Evolutionary conservation across 192 early-diverging fungal species (phyloP).

Genomic region (Backusella psychrophila): DNA sequence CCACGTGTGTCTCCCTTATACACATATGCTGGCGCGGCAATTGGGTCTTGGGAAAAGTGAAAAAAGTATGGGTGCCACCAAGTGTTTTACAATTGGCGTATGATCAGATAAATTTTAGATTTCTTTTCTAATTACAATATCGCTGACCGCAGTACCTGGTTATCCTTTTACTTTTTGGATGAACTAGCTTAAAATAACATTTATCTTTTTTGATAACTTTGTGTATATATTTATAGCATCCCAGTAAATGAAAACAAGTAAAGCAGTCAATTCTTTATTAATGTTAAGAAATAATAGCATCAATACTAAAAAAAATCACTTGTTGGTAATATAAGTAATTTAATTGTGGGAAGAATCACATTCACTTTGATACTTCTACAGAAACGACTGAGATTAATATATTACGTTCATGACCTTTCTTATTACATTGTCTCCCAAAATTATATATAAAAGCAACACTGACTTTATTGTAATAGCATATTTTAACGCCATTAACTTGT

Average conservation of each 20-base stretch:
- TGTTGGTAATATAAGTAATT: background rate
- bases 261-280: background rate
- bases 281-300: too few species aligned
- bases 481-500: too few species aligned
- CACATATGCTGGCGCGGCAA: background rate
- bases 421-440: too few species aligned
- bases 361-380: too few species aligned
- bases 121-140: background rate
- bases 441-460: too few species aligned
- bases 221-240: background rate
- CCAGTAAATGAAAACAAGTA: background rate
- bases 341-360: conserved; percentile 3
- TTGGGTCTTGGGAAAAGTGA: background rate
- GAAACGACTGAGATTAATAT: too few species aligned
- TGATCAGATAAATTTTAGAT: background rate
- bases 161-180: background rate
- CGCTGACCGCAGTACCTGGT: background rate
- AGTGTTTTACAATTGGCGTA: background rate
- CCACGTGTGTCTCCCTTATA: background rate
- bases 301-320: too few species aligned
- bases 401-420: too few species aligned
- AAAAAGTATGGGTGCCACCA: background rate
- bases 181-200: background rate
- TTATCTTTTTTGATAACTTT: background rate
- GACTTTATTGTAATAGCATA: too few species aligned